A percentile compares a stretch with the other conserved stretches of the same genome.
phyloP scores from a whole-genome alignment of 768 basidiomycete species.

The Cystofilobasidium macerans region DNA sequence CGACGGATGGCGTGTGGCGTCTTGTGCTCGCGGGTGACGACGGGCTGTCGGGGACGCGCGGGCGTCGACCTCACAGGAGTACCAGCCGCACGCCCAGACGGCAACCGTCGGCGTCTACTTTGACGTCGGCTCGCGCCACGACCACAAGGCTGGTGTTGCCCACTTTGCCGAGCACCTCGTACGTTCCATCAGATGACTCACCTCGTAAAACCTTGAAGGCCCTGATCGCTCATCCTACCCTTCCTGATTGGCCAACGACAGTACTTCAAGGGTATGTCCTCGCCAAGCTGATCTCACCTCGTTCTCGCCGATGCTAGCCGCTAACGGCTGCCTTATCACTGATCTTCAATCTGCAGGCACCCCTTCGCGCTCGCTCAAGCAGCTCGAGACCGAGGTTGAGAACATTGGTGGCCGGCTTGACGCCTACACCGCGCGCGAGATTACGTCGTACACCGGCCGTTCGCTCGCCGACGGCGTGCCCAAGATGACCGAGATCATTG shows the following conservation, averaged over 20 bases:
- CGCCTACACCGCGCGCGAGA: conserved; percentile 96
- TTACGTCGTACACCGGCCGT: conserved; percentile 99
- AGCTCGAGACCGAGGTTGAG: conserved; percentile 87
- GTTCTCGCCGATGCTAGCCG: neutral
- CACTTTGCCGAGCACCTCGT: conserved; percentile 72
- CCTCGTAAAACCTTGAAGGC: neutral
- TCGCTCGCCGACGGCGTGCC: conserved; percentile 92
- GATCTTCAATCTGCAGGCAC: conserved; percentile 1
- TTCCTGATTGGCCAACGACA: conserved; percentile 31
- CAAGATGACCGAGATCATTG: conserved; percentile 86
- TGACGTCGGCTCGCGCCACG: conserved; percentile 92
- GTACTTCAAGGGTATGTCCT: conserved; percentile 44
- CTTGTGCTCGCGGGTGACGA: no score
- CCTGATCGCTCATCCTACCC: neutral
- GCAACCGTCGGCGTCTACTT: conserved; percentile 99
- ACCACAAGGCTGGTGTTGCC: conserved; percentile 89
- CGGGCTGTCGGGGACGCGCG: no score
- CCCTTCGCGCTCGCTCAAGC: conserved; percentile 20
- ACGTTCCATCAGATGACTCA: neutral
- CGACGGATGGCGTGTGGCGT: neutral
- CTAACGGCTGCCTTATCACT: neutral
- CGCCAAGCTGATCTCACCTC: neutral
- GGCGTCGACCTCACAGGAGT: conserved; percentile 14
- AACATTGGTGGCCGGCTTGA: conserved; percentile 95
- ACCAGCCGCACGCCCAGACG: conserved; percentile 67